Evolutionary conservation across 441 rosid species (phyloP), one percentile per base, ranked within the genome.

Genomic region (Rhodomyrtus psidioides): DNA sequence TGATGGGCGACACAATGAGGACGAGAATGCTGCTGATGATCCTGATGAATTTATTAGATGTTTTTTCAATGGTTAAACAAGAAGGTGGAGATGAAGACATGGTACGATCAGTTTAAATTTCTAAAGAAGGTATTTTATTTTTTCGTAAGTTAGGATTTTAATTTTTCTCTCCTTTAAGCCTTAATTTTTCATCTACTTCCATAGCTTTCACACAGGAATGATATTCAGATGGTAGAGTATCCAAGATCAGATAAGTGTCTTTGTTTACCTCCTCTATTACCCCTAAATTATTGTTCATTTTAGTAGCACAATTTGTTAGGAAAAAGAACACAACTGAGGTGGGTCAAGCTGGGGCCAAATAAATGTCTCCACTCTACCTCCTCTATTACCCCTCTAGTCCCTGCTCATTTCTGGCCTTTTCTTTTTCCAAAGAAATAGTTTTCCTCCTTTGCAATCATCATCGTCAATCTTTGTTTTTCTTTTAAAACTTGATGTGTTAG

Each of bases 121-220:
- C 34, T 34, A 34, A 34, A 34, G 34, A 34, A 34, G 34, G 34
- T 34, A 34, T 34, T 34, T 34, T 34, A 4, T 34, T 34, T 34
- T 34, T 34, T 34, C 34, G 34, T 34, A 34, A 34, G 34, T 2
- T 34, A 34, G 2, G 34, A 34, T 34, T 34, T 34, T 34, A 34
- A 34, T 34, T 34, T 34, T 34, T 34, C 34, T 34, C 34, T 34
- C 34, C 34, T 34, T 34, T 34, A 34, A 34, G 34, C 34, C 34
- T 34, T 34, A 34, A 34, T 84, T 97, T 97, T 87, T 97, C 99
- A 88, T 97, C 99, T 82, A 97, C 99, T 90, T 97, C 99, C 99
- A 97, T 97, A 81, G 99, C 99, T 91, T 97, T 96, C 30, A 97
- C 99, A 60, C 98, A 92, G 1, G 99, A 97, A 84, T 97, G 99